phyloP scores from a whole-genome alignment of 148 eudicot genomes.

The Vaccinium darrowii region DNA sequence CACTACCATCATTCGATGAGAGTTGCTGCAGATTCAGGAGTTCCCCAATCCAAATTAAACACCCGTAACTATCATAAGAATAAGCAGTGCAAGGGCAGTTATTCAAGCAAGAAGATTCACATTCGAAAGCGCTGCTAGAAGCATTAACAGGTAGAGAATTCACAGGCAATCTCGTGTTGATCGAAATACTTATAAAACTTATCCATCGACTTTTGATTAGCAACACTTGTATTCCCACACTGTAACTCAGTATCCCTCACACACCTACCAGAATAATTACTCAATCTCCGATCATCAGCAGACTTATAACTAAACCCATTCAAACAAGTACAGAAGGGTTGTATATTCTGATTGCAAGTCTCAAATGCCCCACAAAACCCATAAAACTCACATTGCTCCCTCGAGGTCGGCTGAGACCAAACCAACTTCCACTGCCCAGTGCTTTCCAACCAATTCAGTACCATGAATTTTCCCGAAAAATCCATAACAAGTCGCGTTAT shows the following conservation, averaged over 20 bases:
- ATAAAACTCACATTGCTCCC: constrained; percentile 53
- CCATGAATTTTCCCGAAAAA: constrained; percentile 47
- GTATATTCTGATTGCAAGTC: constrained; percentile 29
- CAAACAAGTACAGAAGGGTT: constrained; percentile 49
- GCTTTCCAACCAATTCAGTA: constrained; percentile 38
- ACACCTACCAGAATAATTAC: constrained; percentile 58
- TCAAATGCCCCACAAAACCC: constrained; percentile 57
- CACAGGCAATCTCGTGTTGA: constrained; percentile 32
- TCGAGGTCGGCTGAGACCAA: constrained; percentile 64
- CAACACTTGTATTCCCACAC: constrained; percentile 30
- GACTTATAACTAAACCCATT: constrained; percentile 29
- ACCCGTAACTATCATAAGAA: constrained; percentile 38
- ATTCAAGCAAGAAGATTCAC: constrained; percentile 40
- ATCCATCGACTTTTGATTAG: constrained; percentile 25
- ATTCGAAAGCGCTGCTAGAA: constrained; percentile 30
- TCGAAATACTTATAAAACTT: constrained; percentile 21
- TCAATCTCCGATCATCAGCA: constrained; percentile 36
- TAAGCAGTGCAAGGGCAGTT: constrained; percentile 60
- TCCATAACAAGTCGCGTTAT: constrained; percentile 55
- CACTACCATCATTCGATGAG: constrained; percentile 38
- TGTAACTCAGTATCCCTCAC: constrained; percentile 28
- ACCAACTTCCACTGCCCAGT: constrained; percentile 44
- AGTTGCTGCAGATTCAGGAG: constrained; percentile 48
- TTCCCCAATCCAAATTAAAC: constrained; percentile 45
- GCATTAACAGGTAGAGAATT: constrained; percentile 10